Evolutionary conservation across 139 green algal genomes (phyloP), one percentile per base, ranked within the genome.

Genomic region (Nannochloris sp.): DNA sequence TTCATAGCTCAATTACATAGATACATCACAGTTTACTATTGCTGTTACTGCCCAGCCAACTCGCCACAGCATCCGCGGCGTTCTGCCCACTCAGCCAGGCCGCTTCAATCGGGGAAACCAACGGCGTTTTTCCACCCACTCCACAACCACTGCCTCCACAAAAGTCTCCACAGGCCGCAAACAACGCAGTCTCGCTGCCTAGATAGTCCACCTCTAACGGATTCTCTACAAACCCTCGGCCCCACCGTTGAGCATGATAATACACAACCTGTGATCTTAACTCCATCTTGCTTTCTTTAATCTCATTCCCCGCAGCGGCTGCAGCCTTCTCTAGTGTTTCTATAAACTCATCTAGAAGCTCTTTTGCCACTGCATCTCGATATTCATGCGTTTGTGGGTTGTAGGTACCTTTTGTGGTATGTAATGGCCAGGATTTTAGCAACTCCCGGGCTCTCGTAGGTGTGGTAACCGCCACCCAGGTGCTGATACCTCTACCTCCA

Each of bases 311-410:
- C 19, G 42, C 42, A 19, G 42, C 42, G 19, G 19, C n/a, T 64
- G 1, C 56, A 0, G 32, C 12, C 0, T 57, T 19, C 47, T 64
- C n/a, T 25, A 64, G 4, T 29, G 56, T 25, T 24, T 55, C 19
- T 55, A n/a, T 30, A 54, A 64, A 64, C 29, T 64, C 56, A 19
- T 23, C n/a, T 19, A 14, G n/a, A 9, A 64, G 56, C 10, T 47
- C 15, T 8, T 47, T 24, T n/a, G 56, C 56, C 25, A 64, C 25
- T 14, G 30, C 27, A 15, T 57, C 32, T 64, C 56, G 45, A 31
- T 64, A 64, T 6, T 57, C 25, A 19, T 24, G 4, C 15, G 30
- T 25, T 8, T 64, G 56, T n/a, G 56, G 56, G n/a, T 38, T 64
- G n/a, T 38, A 55, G n/a, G 19, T 48, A 30, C 56, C 56, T 7